Percentiles rank a stretch among this genome's conserved stretches.
phyloP scores from a whole-genome alignment of 371 early-diverging fungal genomes.

The Mortierella sp. region DNA sequence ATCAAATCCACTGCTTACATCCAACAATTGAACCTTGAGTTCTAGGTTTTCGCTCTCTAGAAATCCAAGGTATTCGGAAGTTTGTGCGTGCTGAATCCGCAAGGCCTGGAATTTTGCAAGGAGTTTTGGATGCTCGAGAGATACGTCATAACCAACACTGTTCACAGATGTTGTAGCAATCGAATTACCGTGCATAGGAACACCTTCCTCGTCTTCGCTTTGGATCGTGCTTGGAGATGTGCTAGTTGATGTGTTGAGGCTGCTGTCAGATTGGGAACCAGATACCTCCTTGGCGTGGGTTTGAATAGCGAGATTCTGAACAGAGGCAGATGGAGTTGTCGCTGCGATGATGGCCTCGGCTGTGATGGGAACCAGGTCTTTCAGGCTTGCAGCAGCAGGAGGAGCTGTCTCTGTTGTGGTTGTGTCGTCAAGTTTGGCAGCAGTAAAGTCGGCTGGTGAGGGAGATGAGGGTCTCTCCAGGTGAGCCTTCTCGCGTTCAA shows the following conservation, averaged over 20 bases:
- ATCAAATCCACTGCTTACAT: conserved; percentile 10
- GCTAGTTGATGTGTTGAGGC: conserved; percentile 14
- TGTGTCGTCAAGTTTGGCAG: background rate
- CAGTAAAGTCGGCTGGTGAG: background rate
- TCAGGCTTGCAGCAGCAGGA: background rate
- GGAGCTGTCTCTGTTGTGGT: background rate
- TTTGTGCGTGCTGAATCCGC: conserved; percentile 40
- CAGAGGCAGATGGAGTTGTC: conserved; percentile 17
- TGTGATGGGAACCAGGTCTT: conserved; percentile 31
- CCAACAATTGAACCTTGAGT: conserved; percentile 46
- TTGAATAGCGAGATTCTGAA: background rate
- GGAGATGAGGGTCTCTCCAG: conserved; percentile 18
- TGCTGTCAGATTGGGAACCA: conserved; percentile 11
- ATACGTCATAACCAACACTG: conserved; percentile 39
- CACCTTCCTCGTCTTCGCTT: background rate
- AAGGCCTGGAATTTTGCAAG: conserved; percentile 47
- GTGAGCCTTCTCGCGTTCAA: conserved; percentile 41
- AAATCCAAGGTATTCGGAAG: conserved; percentile 44
- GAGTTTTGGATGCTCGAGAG: conserved; percentile 41
- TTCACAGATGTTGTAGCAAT: conserved; percentile 6
- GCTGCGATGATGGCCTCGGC: conserved; percentile 39
- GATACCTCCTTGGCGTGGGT: background rate
- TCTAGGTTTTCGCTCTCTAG: conserved; percentile 50
- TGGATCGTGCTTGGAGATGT: background rate
- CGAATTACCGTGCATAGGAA: background rate